These are phyloP conservation scores for Colletotrichum musicola DNA, from an alignment of 2,329 filamentous ascomycete genomes.

Conservation along the genomic window DNA sequence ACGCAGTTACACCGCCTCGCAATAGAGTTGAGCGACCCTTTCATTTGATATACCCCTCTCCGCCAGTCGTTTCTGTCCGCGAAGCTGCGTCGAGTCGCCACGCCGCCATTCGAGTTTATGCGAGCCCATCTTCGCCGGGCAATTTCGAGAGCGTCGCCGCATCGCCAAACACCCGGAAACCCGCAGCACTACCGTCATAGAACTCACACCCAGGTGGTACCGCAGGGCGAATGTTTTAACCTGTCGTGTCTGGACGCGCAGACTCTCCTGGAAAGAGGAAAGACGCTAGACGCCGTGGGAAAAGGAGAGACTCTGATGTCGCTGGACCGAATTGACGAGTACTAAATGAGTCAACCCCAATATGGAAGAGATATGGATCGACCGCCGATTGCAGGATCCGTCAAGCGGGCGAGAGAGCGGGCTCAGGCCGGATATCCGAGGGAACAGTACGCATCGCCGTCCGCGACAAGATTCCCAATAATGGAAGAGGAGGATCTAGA, in stretches of 20 bases:
- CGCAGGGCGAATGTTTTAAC: conserved; percentile 27
- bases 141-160: conserved; percentile 35
- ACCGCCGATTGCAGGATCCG: conserved; percentile 60
- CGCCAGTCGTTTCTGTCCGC: conserved; percentile 29
- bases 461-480: conserved; percentile 45
- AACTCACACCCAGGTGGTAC: conserved; percentile 29
- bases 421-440: conserved; percentile 55
- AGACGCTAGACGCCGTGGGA: conserved; percentile 29
- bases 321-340: conserved; percentile 42
- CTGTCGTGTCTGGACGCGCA: conserved; percentile 31
- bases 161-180: conserved; percentile 15
- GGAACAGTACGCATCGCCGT: conserved; percentile 42
- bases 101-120: conserved; percentile 39
- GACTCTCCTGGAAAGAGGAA: conserved; percentile 37
- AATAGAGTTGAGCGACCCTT: conserved; percentile 32
- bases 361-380: conserved; percentile 67
- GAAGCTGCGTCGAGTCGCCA: conserved; percentile 24
- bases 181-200: conserved; percentile 27
- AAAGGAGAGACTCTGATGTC: conserved; percentile 44
- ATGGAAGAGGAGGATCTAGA: conserved; percentile 33
- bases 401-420: conserved; percentile 67
- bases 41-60: conserved; percentile 30
- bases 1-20: conserved; percentile 36
- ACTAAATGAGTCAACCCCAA: conserved; percentile 68
- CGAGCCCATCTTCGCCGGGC: conserved; percentile 38